Conservation (phyloP, 306 rosid genomes). For the Canavalia gladiata region DNA sequence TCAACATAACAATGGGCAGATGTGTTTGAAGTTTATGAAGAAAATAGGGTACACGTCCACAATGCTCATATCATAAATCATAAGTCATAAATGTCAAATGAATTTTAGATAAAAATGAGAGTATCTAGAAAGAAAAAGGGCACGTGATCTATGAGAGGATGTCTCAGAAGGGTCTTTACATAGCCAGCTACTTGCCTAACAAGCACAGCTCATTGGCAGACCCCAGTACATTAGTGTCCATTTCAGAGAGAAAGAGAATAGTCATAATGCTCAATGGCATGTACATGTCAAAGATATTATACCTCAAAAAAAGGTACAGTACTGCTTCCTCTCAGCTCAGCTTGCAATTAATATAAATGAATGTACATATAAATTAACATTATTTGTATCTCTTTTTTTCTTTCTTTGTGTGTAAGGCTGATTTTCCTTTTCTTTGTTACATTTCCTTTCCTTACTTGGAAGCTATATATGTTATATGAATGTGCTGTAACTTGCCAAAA, state of each 20-base stretch:
- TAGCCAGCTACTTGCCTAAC: slow-evolving; percentile 75
- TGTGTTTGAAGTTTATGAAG: slow-evolving; percentile 20
- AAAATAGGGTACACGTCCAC: slow-evolving; percentile 41
- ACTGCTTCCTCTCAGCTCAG: slow-evolving; percentile 30
- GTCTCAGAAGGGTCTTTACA: slow-evolving; percentile 56
- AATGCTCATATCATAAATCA: slow-evolving; percentile 40
- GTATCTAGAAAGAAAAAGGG: slow-evolving; percentile 42
- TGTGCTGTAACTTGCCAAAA: slow-evolving; percentile 58
- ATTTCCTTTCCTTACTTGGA: slow-evolving; percentile 56
- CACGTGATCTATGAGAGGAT: slow-evolving; percentile 63
- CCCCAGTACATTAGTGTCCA: slow-evolving; percentile 45
- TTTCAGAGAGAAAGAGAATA: slow-evolving; percentile 24
- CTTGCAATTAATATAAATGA: slow-evolving; percentile 35
- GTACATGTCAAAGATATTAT: slow-evolving; percentile 29
- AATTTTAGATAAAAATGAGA: slow-evolving; percentile 27
- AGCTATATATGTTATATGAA: slow-evolving; percentile 44
- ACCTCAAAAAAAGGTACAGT: slow-evolving; percentile 29
- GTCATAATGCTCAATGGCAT: slow-evolving; percentile 43
- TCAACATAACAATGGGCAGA: slow-evolving; percentile 29
- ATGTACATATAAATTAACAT: slow-evolving; percentile 41
- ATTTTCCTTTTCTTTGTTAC: slow-evolving; percentile 49
- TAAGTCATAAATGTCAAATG: slow-evolving; percentile 46
- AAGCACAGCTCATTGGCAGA: slow-evolving; percentile 70
- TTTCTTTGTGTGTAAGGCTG: slow-evolving; percentile 52
- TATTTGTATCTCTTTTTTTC: slow-evolving; percentile 19